Evolutionary conservation across 1,284 basidiomycete species (phyloP), one percentile per base, ranked within the genome.

Genomic region (Ustilago cynodontis): DNA sequence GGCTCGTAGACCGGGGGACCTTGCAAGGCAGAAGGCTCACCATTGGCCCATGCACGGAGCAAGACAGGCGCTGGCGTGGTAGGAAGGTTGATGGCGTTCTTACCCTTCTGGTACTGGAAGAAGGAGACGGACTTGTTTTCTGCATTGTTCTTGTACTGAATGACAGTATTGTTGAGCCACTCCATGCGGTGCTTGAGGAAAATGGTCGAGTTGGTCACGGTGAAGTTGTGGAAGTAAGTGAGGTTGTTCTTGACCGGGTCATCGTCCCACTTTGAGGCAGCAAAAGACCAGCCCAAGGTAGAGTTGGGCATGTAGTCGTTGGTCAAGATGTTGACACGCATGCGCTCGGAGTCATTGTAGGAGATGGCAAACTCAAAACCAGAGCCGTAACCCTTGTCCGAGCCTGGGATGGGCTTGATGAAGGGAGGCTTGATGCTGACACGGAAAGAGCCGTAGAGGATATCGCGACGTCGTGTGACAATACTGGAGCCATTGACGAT

Each of bases 381-480:
- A 16, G 71, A 68, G 28, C 79, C 79, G 37, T 61, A 62, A 6
- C 73, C 78, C 9, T 47, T 24, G 28, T 73, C 52, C 3, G 33
- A 55, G 14, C 71, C 62, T 1, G 65, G 71, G 2, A 61, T 31
- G 16, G 54, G 56, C 26, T 68, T 49, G 55, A 74, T 64, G 39
- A 68, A 74, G 5, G 77, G 71, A 55, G 79, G 77, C 53, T 69
- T 65, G 61, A 82, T 52, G 13, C 53, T 66, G 35, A 77, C 71
- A 45, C 80, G 68, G 63, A 82, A 80, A 29, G 78, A 71, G 13
- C 81, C 81, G 55, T 66, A 82, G n/a, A 78, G 78, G 41, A 82
- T 81, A 57, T 82, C 81, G 26, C 79, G 66, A 39, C 81, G 68
- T 29, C 79, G 64, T 6, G 79, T 73, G 24, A 77, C 68, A 33